Evolutionary conservation across 2,329 filamentous ascomycete genomes (phyloP).

Genomic region (Cladosporium velox): DNA sequence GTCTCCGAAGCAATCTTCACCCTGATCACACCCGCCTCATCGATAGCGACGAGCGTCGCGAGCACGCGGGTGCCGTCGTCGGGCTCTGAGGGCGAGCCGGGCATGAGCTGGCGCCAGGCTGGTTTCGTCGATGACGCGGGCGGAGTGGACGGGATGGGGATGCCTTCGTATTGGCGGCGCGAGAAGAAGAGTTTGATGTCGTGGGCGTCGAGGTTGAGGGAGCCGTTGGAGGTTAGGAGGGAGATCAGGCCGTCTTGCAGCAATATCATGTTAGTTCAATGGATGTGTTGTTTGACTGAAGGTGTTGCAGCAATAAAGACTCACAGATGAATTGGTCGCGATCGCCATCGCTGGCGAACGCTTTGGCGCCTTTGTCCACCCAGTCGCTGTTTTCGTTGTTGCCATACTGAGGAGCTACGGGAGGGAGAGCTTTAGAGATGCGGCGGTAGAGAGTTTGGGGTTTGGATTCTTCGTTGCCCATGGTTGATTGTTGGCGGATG

Average conservation of each 20-base stretch:
- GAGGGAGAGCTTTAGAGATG: constrained; percentile 16
- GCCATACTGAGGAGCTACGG: constrained; percentile 5
- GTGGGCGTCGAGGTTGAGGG: constrained; percentile 24
- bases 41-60: constrained; percentile 29
- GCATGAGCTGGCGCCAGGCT: background rate
- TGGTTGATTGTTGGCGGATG: background rate
- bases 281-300: no score
- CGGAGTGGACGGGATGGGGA: background rate
- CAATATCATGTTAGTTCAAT: no score
- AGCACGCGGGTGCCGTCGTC: constrained; percentile 24
- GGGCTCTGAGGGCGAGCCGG: background rate
- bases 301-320: no score
- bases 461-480: constrained; percentile 19
- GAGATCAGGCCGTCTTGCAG: constrained; percentile 25
- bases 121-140: background rate
- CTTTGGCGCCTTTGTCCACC: constrained; percentile 21
- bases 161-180: constrained; percentile 15
- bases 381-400: constrained; percentile 11
- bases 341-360: constrained; percentile 23
- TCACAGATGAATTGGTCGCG: constrained; percentile 28
- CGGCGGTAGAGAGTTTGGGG: background rate
- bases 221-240: constrained; percentile 26
- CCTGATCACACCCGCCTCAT: constrained; percentile 26
- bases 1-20: constrained; percentile 28
- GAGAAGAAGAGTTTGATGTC: constrained; percentile 32